A percentile compares a stretch with the other conserved stretches of the same genome.
Conservation (phyloP, 306 rosid genomes). For the Fragaria iinumae region DNA sequence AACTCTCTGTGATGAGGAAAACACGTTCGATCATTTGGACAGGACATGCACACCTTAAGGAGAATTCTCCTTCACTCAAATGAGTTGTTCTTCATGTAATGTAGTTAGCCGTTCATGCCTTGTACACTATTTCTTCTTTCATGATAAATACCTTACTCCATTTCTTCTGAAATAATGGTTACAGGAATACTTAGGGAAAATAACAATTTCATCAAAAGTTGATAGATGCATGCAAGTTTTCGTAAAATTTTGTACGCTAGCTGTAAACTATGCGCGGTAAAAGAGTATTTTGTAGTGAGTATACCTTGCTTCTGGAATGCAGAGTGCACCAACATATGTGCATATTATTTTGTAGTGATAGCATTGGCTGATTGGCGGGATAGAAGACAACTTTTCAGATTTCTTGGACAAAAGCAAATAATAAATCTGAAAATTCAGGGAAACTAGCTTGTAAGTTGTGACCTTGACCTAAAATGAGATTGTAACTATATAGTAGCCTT, state of each 20-base stretch:
- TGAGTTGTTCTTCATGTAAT: constrained; percentile 1
- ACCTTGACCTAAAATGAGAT: background rate
- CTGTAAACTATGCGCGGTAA: background rate
- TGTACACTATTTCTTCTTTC: background rate
- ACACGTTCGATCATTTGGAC: background rate
- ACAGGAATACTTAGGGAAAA: too few species aligned
- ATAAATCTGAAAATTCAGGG: background rate
- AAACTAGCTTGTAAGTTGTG: background rate
- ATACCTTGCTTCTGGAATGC: background rate
- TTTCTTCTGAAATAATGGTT: too few species aligned
- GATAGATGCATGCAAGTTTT: background rate
- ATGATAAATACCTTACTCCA: too few species aligned
- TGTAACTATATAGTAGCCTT: background rate
- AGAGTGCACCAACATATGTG: background rate
- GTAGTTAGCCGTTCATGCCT: background rate
- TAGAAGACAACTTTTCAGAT: background rate
- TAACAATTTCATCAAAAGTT: too few species aligned
- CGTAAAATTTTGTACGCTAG: background rate
- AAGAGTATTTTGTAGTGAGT: background rate
- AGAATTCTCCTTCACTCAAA: background rate
- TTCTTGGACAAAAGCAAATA: background rate
- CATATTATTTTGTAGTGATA: background rate
- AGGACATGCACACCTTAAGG: background rate
- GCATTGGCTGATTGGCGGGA: background rate
- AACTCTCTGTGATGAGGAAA: background rate